Evolutionary conservation across 2,329 filamentous ascomycete genomes (phyloP), one percentile per base, ranked within the genome.

Genomic region (Calonectria ilicicola): DNA sequence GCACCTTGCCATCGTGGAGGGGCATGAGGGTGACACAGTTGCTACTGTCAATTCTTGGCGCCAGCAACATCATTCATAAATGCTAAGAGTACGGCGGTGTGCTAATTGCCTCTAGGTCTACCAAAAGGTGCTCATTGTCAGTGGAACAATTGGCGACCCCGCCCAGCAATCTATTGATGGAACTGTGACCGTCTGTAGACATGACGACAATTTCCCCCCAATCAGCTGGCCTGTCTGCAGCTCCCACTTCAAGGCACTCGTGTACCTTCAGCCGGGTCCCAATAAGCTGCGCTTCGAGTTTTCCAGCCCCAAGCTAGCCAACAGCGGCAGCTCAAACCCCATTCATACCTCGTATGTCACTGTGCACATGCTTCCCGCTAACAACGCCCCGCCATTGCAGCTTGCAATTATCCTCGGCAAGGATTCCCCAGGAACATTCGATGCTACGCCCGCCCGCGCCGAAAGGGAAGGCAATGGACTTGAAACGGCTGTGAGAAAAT

Each of bases 251-350:
- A 98, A 98, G 85, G 93, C 93, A 6, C 87, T 98, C 35, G 89
- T 98, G 12, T 95, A 98, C 83, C 90, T 99, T n/a, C 91, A 94
- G 75, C 96, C 97, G 5, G 97, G 97, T 0, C 94, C 95, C 67
- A 99, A 99, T 84, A 92, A 91, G 77, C 85, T 98, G 35, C 93
- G 95, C 27, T 93, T 98, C 77, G 96, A 98, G 81, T 98, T 98
- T 81, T 89, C 89, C 58, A 97, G 94, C 38, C 93, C 94, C 5
- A 97, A 97, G 82, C 87, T 97, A 35, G 91, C 93, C 23, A 91
- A 93, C 70, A 91, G 89, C 82, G 90, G 89, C 74, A 89, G 89
- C 27, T 92, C 89, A 27, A 93, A 91, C 80, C 92, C 89, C 47
- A 89, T 93, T 23, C 95, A 98, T 84, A 92, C 93, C 0, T 93